These are phyloP conservation scores for Dicorynia guianensis DNA, from an alignment of 306 rosid genomes.

Conservation along the genomic window DNA sequence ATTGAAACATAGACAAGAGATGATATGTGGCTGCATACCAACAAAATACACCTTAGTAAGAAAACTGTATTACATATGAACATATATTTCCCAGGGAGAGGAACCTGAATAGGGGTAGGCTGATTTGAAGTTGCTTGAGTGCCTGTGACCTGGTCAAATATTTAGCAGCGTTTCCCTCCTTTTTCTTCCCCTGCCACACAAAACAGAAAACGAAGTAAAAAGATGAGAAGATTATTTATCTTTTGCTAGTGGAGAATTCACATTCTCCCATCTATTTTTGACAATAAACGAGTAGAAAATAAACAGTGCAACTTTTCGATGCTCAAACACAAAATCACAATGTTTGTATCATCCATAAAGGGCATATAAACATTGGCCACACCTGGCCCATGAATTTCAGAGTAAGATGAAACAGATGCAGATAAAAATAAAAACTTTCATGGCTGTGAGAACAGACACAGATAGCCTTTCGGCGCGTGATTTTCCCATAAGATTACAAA, in stretches of 20 bases:
- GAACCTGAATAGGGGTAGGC: conserved; percentile 84
- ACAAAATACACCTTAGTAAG: not conserved
- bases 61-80: not conserved
- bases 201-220: not conserved
- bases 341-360: not conserved
- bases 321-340: not conserved
- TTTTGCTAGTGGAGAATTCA: no score
- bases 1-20: not conserved
- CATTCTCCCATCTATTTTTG: no score
- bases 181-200: conserved; percentile 81
- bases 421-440: not conserved
- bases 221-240: not conserved
- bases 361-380: no score
- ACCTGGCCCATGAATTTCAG: not conserved
- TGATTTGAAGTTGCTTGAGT: conserved; percentile 84
- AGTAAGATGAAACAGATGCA: not conserved
- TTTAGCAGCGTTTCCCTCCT: conserved; percentile 95
- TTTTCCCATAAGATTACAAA: no score
- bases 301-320: no score
- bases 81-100: not conserved
- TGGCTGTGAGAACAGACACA: no score
- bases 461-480: no score
- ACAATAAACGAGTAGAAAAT: no score
- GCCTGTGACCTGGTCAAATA: conserved; percentile 88
- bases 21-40: not conserved